Base-by-base conservation (phyloP, 371 early-diverging fungal genomes). In the Fennellomyces sp. region DNA sequence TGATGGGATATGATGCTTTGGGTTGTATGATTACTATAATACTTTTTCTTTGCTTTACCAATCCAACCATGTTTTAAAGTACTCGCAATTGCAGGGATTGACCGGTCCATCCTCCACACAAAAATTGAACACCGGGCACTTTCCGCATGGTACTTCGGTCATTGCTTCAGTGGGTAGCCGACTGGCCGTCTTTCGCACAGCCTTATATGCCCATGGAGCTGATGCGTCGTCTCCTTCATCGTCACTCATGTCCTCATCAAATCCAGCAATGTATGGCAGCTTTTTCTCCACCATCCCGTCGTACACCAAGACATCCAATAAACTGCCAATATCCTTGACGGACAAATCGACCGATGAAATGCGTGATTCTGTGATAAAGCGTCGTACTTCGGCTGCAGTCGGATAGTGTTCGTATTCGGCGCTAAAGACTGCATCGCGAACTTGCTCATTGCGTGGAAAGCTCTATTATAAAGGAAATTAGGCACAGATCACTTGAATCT, bases 251-350 rank as follows among this genome's bases (percentile, higher is more conserved):
- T 78, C 84, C 13, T 58, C 57, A 25, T 72, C 75, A 67, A 77
- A 80, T 26, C 81, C 77, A 36, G 72, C 76, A 60, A 80, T 69
- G 28, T 67, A 80, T 3, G 88, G 81, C 27, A 84, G 52, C 59
- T 82, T 75, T 47, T 84, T 81, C 67, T 93, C 91, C 6, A 96
- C 75, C 54, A 89, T 90, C 30, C 95, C 95, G 68, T 98, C 98
- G 65, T 91, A 96, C 5, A 92, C 87, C 15, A 99, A 80, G 23
- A 92, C 86, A 67, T 96, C 94, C 56, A 97, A 68, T 35, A 98
- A 73, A 66, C 78, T 82, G 19, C 86, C 81, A 29, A 98, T 88
- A 60, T 99, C 96, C 7, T 76, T 84, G 7, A 83, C 70, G 5
- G 86, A 78, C 26, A 98, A 76, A 31, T 88, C 87, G 11, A 94